Conservation (phyloP, 768 basidiomycete species). For the Phaffia australis region DNA sequence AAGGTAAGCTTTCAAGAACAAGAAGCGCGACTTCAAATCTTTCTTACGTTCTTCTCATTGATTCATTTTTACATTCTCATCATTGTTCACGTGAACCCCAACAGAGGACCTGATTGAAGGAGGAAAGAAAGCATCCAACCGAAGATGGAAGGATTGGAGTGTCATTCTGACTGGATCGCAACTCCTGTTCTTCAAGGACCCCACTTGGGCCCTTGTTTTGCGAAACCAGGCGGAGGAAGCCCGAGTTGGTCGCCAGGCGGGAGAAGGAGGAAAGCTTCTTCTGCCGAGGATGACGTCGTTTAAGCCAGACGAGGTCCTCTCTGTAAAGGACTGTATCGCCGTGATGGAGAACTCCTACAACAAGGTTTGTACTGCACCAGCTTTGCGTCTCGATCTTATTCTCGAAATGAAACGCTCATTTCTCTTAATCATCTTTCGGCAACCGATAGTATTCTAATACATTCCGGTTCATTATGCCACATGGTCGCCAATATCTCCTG, state of each 20-base stretch:
- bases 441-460: conserved; percentile 52
- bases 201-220: conserved; percentile 17
- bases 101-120: conserved; percentile 57
- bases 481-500: conserved; percentile 71
- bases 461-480: conserved; percentile 63
- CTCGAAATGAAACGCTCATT: not conserved
- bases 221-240: conserved; percentile 27
- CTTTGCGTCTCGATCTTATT: not conserved
- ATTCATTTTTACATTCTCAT: not conserved
- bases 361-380: conserved; percentile 48
- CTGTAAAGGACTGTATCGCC: conserved; percentile 66
- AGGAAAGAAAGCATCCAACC: conserved; percentile 59
- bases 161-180: conserved; percentile 83
- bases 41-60: not conserved
- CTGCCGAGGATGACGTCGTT: conserved; percentile 38
- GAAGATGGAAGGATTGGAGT: conserved; percentile 82
- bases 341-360: conserved; percentile 65
- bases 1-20: conserved; percentile 39
- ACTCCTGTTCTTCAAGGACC: conserved; percentile 59
- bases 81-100: not conserved
- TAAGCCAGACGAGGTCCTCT: conserved; percentile 75
- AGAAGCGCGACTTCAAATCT: not conserved
- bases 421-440: not conserved
- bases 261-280: conserved; percentile 9
- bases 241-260: conserved; percentile 1